Evolutionary conservation across 2,329 filamentous ascomycete species (phyloP), one percentile per base, ranked within the genome.

Genomic region (Venturia effusa): DNA sequence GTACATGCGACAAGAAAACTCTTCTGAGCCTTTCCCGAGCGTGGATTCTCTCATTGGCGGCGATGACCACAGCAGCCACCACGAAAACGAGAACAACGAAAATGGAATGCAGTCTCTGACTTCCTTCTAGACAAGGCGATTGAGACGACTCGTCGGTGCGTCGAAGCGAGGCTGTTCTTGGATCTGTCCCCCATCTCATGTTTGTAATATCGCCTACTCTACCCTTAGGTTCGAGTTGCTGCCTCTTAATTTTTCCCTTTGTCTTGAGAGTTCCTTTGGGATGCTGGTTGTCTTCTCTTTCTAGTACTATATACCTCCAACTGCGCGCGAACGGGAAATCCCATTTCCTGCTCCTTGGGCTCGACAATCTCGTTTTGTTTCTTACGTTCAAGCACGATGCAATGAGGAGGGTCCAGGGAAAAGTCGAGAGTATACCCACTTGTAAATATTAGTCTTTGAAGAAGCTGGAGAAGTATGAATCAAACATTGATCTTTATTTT

Each of bases 1-100:
- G 22, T 75, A 75, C 65, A 67, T 75, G 55, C 70, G 74, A 48
- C 61, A 62, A 32, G 61, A 62, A 7, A 43, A 43, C 17, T 11
- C 32, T n/a, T 45, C 61, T 4, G 61, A 62, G 24, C 41, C 61
- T 24, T 62, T 62, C 41, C 61, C 61, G 1, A 62, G 61, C 13
- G 61, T 62, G 3, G 61, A 54, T 24, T 48, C 40, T 22, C 41
- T 62, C 6, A 54, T 62, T 4, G 59, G 59, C 19, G 45, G 30
- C 24, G 43, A 62, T n/a, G 61, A 62, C 19, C 30, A 61, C 27
- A 37, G 24, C 41, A 48, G 32, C 41, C 61, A 62, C 17, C 39
- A 62, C 43, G 41, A 62, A 24, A 54, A 54, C 11, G 61, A 62
- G 24, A 62, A 62, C 13, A 48, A 62, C n/a, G 61, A 62, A 13